Percentiles rank a stretch among this genome's conserved stretches.
These are phyloP conservation scores for Colletotrichum camelliae DNA, from an alignment of 2,329 filamentous ascomycete species.

Conservation along the genomic window DNA sequence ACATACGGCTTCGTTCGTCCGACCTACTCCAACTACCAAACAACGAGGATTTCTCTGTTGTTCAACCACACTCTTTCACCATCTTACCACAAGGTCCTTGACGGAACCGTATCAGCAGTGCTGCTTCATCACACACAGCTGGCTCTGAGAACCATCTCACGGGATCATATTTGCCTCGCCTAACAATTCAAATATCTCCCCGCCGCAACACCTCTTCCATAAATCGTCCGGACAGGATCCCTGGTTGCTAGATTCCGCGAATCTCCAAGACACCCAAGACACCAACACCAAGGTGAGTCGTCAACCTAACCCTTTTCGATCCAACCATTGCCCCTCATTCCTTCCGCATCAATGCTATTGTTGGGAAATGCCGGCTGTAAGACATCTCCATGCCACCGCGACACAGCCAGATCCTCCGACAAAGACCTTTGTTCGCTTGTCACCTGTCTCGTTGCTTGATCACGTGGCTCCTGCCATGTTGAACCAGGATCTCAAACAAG, in stretches of 20 bases:
- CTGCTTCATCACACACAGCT: constrained; percentile 23
- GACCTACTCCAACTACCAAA: constrained; percentile 17
- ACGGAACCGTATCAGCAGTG: constrained; percentile 29
- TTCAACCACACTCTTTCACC: constrained; percentile 26
- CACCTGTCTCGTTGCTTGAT: neutral
- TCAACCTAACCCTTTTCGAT: neutral
- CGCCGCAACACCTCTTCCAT: neutral
- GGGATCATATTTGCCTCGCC: constrained; percentile 7
- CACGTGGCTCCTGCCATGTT: neutral
- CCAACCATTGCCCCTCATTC: neutral
- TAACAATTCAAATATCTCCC: constrained; percentile 1
- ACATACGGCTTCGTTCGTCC: constrained; percentile 20
- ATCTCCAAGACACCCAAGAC: constrained; percentile 13
- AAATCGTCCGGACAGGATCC: constrained; percentile 2
- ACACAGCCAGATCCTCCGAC: neutral
- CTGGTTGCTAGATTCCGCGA: neutral
- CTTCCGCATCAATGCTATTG: constrained; percentile 13
- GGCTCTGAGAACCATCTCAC: constrained; percentile 23
- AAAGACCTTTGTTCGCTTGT: neutral
- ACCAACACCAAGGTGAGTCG: constrained; percentile 12
- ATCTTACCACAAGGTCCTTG: constrained; percentile 25
- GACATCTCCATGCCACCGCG: constrained; percentile 4
- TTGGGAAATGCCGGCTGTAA: neutral
- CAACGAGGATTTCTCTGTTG: constrained; percentile 20
- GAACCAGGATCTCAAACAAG: neutral